These are phyloP conservation scores for Leucogyrophana mollusca DNA, from an alignment of 768 basidiomycete species.

Conservation along the genomic window DNA sequence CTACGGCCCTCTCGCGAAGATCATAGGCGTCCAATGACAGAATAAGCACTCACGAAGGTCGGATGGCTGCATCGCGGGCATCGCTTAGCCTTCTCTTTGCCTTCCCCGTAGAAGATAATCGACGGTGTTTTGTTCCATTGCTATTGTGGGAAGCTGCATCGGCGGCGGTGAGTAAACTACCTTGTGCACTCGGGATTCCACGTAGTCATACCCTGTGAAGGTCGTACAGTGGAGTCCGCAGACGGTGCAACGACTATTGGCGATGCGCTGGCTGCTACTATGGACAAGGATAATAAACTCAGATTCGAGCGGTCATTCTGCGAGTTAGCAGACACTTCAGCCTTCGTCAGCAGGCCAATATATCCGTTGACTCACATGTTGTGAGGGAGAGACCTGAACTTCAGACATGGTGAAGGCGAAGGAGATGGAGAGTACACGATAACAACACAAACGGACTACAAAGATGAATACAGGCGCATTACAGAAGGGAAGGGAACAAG, in stretches of 20 bases:
- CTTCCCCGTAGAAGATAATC: conserved; percentile 70
- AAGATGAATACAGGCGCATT: conserved; percentile 10
- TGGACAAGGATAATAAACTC: conserved; percentile 69
- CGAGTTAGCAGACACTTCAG: background rate
- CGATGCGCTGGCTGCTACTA: conserved; percentile 51
- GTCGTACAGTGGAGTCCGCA: conserved; percentile 16
- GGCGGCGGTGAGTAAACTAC: conserved; percentile 10
- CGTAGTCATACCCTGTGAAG: conserved; percentile 15
- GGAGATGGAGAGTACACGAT: background rate
- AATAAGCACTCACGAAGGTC: conserved; percentile 63
- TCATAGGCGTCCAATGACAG: background rate
- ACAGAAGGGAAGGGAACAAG: conserved; percentile 8
- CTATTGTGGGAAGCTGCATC: conserved; percentile 26
- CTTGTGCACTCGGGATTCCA: conserved; percentile 18
- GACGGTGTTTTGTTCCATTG: conserved; percentile 53
- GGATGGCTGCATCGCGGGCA: conserved; percentile 71
- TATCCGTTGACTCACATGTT: conserved; percentile 6
- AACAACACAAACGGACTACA: conserved; percentile 7
- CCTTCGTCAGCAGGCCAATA: background rate
- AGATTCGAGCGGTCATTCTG: conserved; percentile 11
- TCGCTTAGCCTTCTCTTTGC: conserved; percentile 72
- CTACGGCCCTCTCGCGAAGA: too few relatives aligned
- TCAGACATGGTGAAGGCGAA: conserved; percentile 7
- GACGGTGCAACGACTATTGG: conserved; percentile 41
- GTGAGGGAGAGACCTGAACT: conserved; percentile 5